phyloP scores from a whole-genome alignment of 2,329 filamentous ascomycete genomes.

The Fusarium sp. region DNA sequence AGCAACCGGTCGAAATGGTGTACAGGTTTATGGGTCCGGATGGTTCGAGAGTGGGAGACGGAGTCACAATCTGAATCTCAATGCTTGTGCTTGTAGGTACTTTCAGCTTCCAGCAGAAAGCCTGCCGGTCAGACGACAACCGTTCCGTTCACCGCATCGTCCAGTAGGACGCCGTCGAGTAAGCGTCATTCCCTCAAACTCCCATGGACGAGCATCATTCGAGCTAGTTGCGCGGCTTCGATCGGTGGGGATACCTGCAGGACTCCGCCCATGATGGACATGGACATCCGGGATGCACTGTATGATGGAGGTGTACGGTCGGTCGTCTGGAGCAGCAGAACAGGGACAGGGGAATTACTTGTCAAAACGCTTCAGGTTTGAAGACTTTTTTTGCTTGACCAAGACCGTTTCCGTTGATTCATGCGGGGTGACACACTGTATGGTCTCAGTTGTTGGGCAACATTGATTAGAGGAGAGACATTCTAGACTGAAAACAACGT shows the following conservation, averaged over 20 bases:
- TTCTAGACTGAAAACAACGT: slow-evolving; percentile 4
- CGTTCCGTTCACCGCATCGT: slow-evolving; percentile 24
- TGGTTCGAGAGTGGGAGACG: not conserved
- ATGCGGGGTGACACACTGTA: slow-evolving; percentile 47
- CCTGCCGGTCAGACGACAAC: slow-evolving; percentile 33
- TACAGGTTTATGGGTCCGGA: not conserved
- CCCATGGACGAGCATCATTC: slow-evolving; percentile 37
- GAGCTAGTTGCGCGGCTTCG: slow-evolving; percentile 36
- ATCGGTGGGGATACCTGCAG: slow-evolving; percentile 43
- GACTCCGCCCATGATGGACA: slow-evolving; percentile 39
- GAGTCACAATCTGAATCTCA: not conserved
- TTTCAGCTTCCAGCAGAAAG: not conserved
- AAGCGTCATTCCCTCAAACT: slow-evolving; percentile 45
- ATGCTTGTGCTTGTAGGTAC: not conserved
- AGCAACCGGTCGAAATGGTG: not conserved
- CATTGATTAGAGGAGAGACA: not conserved
- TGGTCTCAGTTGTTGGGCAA: not conserved
- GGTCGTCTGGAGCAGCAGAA: not conserved
- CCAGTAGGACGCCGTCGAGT: slow-evolving; percentile 45
- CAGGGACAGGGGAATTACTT: slow-evolving; percentile 4
- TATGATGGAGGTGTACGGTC: not conserved
- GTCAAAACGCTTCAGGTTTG: not conserved
- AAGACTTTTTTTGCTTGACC: slow-evolving; percentile 5
- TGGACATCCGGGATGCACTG: slow-evolving; percentile 20
- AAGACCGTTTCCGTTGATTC: slow-evolving; percentile 41